Evolutionary conservation across 116 monocot species (phyloP).

Genomic region (Cymodocea nodosa): DNA sequence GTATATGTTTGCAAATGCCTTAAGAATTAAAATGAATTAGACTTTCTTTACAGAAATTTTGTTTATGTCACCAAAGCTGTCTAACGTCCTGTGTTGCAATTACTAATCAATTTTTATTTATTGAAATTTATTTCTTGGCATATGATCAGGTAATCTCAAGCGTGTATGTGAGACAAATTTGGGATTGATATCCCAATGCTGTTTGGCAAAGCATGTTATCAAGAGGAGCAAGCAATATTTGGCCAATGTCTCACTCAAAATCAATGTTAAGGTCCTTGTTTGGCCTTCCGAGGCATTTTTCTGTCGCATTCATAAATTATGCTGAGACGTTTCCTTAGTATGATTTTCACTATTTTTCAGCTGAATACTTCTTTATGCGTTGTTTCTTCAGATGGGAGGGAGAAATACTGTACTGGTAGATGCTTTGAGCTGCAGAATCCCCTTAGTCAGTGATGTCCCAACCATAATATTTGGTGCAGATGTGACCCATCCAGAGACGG

Average conservation of each 20-base stretch:
- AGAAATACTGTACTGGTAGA: constrained; percentile 79
- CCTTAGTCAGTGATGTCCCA: constrained; percentile 61
- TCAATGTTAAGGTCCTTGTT: constrained; percentile 71
- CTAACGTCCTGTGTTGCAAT: too few species aligned
- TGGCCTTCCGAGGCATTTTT: background rate
- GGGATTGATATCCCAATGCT: constrained; percentile 89
- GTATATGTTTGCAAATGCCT: background rate
- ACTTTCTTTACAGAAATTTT: too few species aligned
- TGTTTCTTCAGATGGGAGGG: constrained; percentile 45
- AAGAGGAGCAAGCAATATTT: constrained; percentile 84
- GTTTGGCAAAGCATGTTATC: constrained; percentile 75
- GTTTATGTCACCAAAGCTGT: too few species aligned
- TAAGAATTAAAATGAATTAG: too few species aligned
- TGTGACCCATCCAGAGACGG: constrained; percentile 77
- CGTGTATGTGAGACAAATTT: constrained; percentile 94
- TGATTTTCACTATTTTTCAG: background rate
- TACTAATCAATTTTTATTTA: too few species aligned
- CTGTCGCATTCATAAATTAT: background rate
- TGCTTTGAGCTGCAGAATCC: constrained; percentile 58
- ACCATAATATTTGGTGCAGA: constrained; percentile 93
- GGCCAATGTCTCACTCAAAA: constrained; percentile 94
- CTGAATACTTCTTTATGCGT: background rate
- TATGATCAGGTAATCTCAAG: constrained; percentile 69
- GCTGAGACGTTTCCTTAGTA: background rate
- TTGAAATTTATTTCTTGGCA: background rate